phyloP scores from a whole-genome alignment of 2,329 filamentous ascomycete genomes.

The Zopfia rhizophila region DNA sequence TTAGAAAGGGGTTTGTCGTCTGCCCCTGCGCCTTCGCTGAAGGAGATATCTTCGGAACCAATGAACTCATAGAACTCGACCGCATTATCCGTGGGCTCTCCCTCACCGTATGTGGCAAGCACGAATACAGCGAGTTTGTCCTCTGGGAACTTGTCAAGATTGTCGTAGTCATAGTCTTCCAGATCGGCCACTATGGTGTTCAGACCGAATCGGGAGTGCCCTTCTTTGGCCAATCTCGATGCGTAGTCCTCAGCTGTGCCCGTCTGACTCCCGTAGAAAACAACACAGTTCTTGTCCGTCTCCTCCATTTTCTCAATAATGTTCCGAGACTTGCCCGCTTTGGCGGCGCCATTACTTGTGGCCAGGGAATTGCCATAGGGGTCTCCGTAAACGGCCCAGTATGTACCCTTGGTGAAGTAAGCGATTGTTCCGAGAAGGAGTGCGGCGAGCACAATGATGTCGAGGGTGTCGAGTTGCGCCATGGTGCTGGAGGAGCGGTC shows the following conservation, averaged over 20 bases:
- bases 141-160: conserved; percentile 84
- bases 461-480: conserved; percentile 96
- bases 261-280: conserved; percentile 99
- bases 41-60: conserved; percentile 80
- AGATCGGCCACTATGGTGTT: conserved; percentile 99
- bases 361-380: conserved; percentile 83
- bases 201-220: conserved; percentile 92
- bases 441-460: conserved; percentile 87
- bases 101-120: conserved; percentile 96
- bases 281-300: conserved; percentile 93
- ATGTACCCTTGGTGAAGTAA: conserved; percentile 97
- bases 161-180: conserved; percentile 97
- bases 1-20: conserved; percentile 79
- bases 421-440: conserved; percentile 88
- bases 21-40: conserved; percentile 72
- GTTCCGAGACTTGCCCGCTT: conserved; percentile 86
- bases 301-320: conserved; percentile 97
- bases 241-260: conserved; percentile 99
- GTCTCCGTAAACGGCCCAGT: conserved; percentile 90
- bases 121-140: conserved; percentile 97
- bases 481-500: conserved; percentile 63
- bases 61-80: conserved; percentile 99
- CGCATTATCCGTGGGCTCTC: conserved; percentile 97
- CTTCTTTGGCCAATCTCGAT: conserved; percentile 94
- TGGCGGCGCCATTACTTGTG: conserved; percentile 71